Percentiles rank a stretch among this genome's conserved stretches.
These are phyloP conservation scores for Musa acuminata DNA, from an alignment of 176 grass and related monocot species.

Conservation along the genomic window DNA sequence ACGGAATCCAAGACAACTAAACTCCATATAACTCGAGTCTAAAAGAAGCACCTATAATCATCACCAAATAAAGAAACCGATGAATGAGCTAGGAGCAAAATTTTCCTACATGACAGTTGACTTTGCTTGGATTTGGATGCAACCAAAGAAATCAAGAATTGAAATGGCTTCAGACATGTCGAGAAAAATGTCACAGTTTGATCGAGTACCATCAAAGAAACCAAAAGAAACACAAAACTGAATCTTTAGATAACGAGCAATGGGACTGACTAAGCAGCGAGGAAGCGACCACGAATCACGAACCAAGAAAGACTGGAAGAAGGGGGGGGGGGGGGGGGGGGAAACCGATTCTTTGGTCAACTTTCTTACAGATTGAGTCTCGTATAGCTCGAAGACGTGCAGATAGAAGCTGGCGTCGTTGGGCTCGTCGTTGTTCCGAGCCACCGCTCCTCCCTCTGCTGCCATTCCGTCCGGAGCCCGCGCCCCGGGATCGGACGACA, in stretches of 20 bases:
- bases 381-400: slow-evolving; percentile 11
- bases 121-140: background rate
- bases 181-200: background rate
- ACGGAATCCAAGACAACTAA: background rate
- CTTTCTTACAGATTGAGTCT: slow-evolving; percentile 24
- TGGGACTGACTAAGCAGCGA: background rate
- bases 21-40: background rate
- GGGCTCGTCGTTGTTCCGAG: background rate
- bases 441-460: background rate
- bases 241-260: background rate
- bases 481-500: slow-evolving; percentile 16
- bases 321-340: too few species aligned
- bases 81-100: background rate
- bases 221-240: background rate
- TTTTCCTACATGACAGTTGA: background rate
- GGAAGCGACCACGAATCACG: background rate
- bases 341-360: background rate
- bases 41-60: background rate
- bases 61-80: background rate
- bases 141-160: background rate
- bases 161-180: background rate
- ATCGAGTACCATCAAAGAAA: background rate
- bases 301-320: background rate
- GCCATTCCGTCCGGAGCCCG: slow-evolving; percentile 24
- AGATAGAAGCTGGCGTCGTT: slow-evolving; percentile 7